Evolutionary conservation across 495 filamentous ascomycete genomes (phyloP).

Genomic region (Monascus purpureus): DNA sequence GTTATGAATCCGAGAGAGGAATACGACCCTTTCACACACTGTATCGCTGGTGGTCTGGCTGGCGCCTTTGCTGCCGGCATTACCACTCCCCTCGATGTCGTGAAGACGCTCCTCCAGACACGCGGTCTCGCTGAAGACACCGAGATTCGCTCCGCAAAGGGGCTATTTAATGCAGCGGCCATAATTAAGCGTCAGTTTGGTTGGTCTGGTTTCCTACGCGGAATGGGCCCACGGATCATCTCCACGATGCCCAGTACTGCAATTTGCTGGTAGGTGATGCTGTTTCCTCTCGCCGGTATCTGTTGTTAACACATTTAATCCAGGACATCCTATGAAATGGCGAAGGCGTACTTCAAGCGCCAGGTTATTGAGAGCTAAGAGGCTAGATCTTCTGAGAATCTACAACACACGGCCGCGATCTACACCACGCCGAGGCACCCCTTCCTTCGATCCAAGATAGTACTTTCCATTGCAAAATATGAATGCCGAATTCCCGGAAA

Average conservation of each 20-base stretch:
- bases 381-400: background rate
- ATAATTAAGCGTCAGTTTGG: slow-evolving; percentile 80
- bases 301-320: slow-evolving; percentile 4
- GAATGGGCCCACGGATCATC: slow-evolving; percentile 78
- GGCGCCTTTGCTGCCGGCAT: slow-evolving; percentile 86
- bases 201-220: slow-evolving; percentile 77
- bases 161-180: slow-evolving; percentile 65
- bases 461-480: no score
- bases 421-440: background rate
- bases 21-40: slow-evolving; percentile 90
- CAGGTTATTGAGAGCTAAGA: slow-evolving; percentile 10
- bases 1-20: slow-evolving; percentile 69
- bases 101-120: slow-evolving; percentile 94
- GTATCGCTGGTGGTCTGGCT: slow-evolving; percentile 77
- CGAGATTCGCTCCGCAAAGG: slow-evolving; percentile 74
- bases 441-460: background rate
- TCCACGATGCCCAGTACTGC: slow-evolving; percentile 97
- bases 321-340: slow-evolving; percentile 68
- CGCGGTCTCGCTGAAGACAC: slow-evolving; percentile 66
- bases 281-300: background rate
- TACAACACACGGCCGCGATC: background rate
- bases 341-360: slow-evolving; percentile 57
- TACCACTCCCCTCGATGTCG: slow-evolving; percentile 92
- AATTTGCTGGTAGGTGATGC: slow-evolving; percentile 78
- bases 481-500: no score